phyloP scores from a whole-genome alignment of 768 basidiomycete genomes.

The Tricholoma sp. region DNA sequence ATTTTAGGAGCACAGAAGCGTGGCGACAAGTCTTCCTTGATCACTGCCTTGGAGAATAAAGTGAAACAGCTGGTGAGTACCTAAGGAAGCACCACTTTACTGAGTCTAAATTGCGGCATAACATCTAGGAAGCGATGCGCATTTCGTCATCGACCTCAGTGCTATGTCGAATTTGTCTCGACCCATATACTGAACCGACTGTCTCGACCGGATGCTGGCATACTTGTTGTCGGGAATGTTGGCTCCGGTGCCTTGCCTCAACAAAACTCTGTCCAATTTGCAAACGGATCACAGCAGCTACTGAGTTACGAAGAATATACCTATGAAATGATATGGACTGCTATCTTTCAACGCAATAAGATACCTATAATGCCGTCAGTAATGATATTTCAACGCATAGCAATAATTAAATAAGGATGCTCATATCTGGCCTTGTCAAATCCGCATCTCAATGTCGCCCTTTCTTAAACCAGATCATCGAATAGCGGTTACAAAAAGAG shows the following conservation, averaged over 20 bases:
- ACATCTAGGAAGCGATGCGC: slow-evolving; percentile 36
- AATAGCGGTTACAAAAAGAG: slow-evolving; percentile 43
- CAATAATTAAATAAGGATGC: slow-evolving; percentile 13
- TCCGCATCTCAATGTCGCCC: slow-evolving; percentile 45
- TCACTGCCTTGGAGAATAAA: slow-evolving; percentile 58
- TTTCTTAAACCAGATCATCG: slow-evolving; percentile 43
- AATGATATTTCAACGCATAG: not conserved
- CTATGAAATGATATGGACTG: slow-evolving; percentile 32
- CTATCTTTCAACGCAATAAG: not conserved
- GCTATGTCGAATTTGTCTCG: slow-evolving; percentile 76
- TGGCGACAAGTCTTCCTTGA: slow-evolving; percentile 42
- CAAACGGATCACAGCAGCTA: slow-evolving; percentile 76
- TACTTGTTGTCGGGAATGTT: slow-evolving; percentile 77
- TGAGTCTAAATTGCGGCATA: slow-evolving; percentile 2
- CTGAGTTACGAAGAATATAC: slow-evolving; percentile 74
- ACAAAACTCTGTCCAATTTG: slow-evolving; percentile 85
- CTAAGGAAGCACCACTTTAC: not conserved
- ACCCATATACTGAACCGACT: slow-evolving; percentile 73
- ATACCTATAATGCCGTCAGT: not conserved
- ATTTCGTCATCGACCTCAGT: slow-evolving; percentile 37
- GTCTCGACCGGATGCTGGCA: slow-evolving; percentile 87
- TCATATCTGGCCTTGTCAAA: slow-evolving; percentile 90
- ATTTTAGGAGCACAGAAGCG: slow-evolving; percentile 44
- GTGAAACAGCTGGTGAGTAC: slow-evolving; percentile 47
- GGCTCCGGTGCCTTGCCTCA: slow-evolving; percentile 78